phyloP scores from a whole-genome alignment of 768 basidiomycete species.

The Pisolithus tinctorius region DNA sequence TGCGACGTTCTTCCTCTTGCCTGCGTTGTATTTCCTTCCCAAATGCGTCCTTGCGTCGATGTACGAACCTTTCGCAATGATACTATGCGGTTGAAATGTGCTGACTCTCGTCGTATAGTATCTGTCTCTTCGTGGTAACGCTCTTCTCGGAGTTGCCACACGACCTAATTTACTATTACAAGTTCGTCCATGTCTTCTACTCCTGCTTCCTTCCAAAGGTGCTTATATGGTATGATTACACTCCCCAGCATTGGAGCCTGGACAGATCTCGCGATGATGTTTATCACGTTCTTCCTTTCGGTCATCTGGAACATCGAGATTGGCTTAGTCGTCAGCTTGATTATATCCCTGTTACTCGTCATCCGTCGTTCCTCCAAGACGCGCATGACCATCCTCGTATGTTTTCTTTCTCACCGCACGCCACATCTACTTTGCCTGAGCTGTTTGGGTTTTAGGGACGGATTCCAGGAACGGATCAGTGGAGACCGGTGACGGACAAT shows the following conservation, averaged over 20 bases:
- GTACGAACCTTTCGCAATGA: constrained; percentile 37
- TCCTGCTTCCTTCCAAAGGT: not conserved
- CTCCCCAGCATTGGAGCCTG: constrained; percentile 71
- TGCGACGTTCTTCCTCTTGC: constrained; percentile 86
- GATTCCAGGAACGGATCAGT: constrained; percentile 81
- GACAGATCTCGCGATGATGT: constrained; percentile 83
- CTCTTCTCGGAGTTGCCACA: constrained; percentile 83
- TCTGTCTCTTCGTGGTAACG: constrained; percentile 78
- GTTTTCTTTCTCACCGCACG: constrained; percentile 8
- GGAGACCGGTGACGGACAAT: constrained; percentile 87
- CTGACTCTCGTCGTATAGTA: constrained; percentile 38
- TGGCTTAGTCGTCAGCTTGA: constrained; percentile 83
- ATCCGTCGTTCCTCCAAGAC: constrained; percentile 85
- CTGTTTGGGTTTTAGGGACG: constrained; percentile 49
- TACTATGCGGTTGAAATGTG: not conserved
- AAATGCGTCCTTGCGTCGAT: constrained; percentile 86
- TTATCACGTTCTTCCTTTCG: constrained; percentile 80
- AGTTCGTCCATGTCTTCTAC: constrained; percentile 34
- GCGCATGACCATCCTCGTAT: constrained; percentile 84
- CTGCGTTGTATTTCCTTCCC: constrained; percentile 79
- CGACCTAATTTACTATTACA: constrained; percentile 80
- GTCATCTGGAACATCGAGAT: constrained; percentile 90
- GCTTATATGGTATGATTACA: not conserved
- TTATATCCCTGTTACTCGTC: constrained; percentile 83
- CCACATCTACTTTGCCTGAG: not conserved